Conservation (phyloP, 2,329 filamentous ascomycete species). For the Fusarium mundagurra region DNA sequence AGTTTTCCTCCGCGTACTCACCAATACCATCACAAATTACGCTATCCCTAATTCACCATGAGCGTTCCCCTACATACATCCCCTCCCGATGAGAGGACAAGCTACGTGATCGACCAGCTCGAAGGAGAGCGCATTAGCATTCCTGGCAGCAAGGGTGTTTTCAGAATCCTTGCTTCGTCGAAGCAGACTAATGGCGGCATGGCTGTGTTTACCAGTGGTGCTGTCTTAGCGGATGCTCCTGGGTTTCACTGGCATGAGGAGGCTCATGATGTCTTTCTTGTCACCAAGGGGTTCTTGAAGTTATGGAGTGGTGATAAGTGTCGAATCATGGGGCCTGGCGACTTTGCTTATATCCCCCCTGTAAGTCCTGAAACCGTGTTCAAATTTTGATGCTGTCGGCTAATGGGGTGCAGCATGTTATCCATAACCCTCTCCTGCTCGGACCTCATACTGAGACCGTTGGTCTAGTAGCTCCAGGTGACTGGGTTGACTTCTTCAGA, state of each 20-base stretch:
- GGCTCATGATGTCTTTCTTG: slow-evolving; percentile 67
- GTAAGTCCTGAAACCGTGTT: slow-evolving; percentile 44
- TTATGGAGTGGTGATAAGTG: slow-evolving; percentile 68
- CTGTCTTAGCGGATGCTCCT: slow-evolving; percentile 55
- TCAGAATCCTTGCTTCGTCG: slow-evolving; percentile 61
- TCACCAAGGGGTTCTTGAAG: slow-evolving; percentile 64
- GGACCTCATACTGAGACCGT: slow-evolving; percentile 64
- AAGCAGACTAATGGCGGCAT: slow-evolving; percentile 62
- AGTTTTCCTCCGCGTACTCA: too few species aligned
- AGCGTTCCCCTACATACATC: slow-evolving; percentile 45
- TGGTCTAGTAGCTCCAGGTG: slow-evolving; percentile 65
- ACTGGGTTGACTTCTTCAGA: slow-evolving; percentile 70
- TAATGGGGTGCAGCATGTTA: slow-evolving; percentile 49
- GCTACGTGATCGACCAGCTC: slow-evolving; percentile 58
- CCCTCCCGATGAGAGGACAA: slow-evolving; percentile 50
- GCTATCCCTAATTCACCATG: slow-evolving; percentile 33
- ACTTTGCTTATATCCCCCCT: slow-evolving; percentile 67
- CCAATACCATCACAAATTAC: background rate
- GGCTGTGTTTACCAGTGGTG: slow-evolving; percentile 60
- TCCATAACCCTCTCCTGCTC: slow-evolving; percentile 66
- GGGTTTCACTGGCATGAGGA: slow-evolving; percentile 68
- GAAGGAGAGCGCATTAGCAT: slow-evolving; percentile 63
- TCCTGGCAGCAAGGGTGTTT: slow-evolving; percentile 61
- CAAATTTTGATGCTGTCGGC: background rate
- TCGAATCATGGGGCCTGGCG: slow-evolving; percentile 62